phyloP scores from a whole-genome alignment of 225 moss, liverwort and hornwort species.

The Pseudisothecium myosuroides region DNA sequence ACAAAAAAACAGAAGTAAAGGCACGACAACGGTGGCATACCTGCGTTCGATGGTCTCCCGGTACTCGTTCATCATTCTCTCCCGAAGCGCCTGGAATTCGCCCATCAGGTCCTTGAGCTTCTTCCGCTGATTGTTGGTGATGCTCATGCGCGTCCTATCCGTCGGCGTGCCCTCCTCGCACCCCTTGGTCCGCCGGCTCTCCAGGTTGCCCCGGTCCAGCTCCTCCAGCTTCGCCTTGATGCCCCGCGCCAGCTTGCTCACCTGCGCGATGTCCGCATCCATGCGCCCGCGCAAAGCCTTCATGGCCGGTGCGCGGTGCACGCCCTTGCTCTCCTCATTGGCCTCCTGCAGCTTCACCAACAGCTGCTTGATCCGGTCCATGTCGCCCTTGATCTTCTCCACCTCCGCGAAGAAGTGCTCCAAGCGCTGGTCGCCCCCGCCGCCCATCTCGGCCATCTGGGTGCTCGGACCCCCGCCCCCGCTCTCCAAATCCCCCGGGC shows the following conservation, averaged over 20 bases:
- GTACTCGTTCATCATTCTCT: slow-evolving; percentile 48
- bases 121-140: slow-evolving; percentile 46
- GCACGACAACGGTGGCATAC: background rate
- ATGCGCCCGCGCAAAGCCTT: slow-evolving; percentile 34
- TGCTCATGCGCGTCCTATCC: slow-evolving; percentile 38
- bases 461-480: slow-evolving; percentile 12
- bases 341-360: slow-evolving; percentile 39
- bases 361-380: slow-evolving; percentile 45
- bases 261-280: slow-evolving; percentile 49
- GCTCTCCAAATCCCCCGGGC: slow-evolving; percentile 5
- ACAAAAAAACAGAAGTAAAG: background rate
- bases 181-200: slow-evolving; percentile 29
- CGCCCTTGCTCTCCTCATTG: slow-evolving; percentile 44
- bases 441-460: slow-evolving; percentile 17
- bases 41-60: slow-evolving; percentile 47
- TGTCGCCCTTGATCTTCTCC: slow-evolving; percentile 42
- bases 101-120: slow-evolving; percentile 53
- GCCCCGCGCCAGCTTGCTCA: slow-evolving; percentile 31
- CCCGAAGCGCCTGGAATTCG: slow-evolving; percentile 33
- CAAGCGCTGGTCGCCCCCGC: slow-evolving; percentile 14
- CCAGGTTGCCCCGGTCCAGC: slow-evolving; percentile 26
- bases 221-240: slow-evolving; percentile 48
- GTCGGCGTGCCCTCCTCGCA: slow-evolving; percentile 48
- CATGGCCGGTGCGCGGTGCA: slow-evolving; percentile 41
- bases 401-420: slow-evolving; percentile 35